Base-by-base conservation (phyloP, 2,329 filamentous ascomycete genomes). In the Neofusicoccum umdonicola region DNA sequence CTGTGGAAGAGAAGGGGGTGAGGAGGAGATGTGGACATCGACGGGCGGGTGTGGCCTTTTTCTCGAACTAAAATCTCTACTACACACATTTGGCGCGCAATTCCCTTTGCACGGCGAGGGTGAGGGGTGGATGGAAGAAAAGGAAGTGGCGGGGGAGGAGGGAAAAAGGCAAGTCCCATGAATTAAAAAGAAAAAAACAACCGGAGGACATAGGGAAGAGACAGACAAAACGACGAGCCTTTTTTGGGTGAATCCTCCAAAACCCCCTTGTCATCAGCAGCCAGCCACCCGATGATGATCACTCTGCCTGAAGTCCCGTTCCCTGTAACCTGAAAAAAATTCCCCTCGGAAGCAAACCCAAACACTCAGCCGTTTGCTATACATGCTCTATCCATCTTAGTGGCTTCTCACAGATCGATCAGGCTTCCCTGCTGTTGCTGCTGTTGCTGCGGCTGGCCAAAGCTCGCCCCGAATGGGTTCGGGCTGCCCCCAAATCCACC, bases 321-420 rank as follows among this genome's bases (percentile, higher is more conserved):
- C 37, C 41, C 22, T 13, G 12, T 45, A 27, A 47, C 56, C 56
- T 47, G 42, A 47, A 47, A 19, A 17, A 37, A 47, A 31, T 60
- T 12, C 39, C 22, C 44, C 19, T 17, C 17, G 42, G 22, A 60
- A 47, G 41, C 41, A 60, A 60, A 60, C 56, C n/a, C 42, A 35
- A 37, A n/a, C 27, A 8, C 41, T 44, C 27, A 31, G 56, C 31
- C 56, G 42, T 60, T 62, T 51, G 42, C 34, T 63, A 39, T 44
- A 45, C 61, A 51, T 54, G 27, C 35, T 63, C 47, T 52, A 47
- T 6, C 31, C 12, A 4, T 45, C 19, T n/a, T 13, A 8, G 4
- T 15, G 11, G 4, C 19, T 13, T 39, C 52, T 66, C 65, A 87
- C 71, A 89, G 75, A 75, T 89, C 87, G 73, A 89, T 89, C 78